Conservation (phyloP, 2,329 filamentous ascomycete species). For the Aspergillus pseudotamarii region DNA sequence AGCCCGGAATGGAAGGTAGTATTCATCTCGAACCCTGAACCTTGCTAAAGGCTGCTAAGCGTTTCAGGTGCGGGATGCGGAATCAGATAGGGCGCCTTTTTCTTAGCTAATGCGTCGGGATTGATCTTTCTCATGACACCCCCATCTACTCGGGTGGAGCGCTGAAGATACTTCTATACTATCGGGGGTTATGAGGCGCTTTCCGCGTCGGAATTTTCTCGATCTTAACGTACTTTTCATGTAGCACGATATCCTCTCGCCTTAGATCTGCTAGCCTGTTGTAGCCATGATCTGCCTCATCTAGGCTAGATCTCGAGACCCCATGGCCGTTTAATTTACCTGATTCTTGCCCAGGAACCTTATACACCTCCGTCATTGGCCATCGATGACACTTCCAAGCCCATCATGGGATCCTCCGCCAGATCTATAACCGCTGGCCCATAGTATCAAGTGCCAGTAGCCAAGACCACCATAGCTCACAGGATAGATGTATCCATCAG, state of each 20-base stretch:
- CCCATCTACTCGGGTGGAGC: neutral
- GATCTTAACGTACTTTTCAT: neutral
- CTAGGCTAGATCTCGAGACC: neutral
- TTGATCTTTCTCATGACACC: neutral
- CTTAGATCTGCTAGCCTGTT: neutral
- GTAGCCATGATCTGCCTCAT: neutral
- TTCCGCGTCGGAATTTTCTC: neutral
- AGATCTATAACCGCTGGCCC: conserved; percentile 1
- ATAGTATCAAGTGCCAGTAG: neutral
- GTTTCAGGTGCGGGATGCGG: neutral
- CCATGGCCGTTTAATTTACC: neutral
- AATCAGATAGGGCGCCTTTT: neutral
- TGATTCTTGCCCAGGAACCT: neutral
- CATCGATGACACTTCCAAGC: neutral
- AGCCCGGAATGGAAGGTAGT: neutral
- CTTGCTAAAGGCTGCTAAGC: neutral
- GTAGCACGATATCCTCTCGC: neutral
- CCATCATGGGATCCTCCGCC: neutral
- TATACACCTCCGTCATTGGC: neutral
- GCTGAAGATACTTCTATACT: neutral
- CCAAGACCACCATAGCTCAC: neutral
- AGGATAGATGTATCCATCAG: neutral
- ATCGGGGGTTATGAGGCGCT: neutral
- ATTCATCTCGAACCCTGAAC: neutral
- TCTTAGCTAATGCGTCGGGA: neutral